Percentiles rank a stretch among this genome's conserved stretches.
Conservation (phyloP, 768 basidiomycete species). For the Mycena belliarum region DNA sequence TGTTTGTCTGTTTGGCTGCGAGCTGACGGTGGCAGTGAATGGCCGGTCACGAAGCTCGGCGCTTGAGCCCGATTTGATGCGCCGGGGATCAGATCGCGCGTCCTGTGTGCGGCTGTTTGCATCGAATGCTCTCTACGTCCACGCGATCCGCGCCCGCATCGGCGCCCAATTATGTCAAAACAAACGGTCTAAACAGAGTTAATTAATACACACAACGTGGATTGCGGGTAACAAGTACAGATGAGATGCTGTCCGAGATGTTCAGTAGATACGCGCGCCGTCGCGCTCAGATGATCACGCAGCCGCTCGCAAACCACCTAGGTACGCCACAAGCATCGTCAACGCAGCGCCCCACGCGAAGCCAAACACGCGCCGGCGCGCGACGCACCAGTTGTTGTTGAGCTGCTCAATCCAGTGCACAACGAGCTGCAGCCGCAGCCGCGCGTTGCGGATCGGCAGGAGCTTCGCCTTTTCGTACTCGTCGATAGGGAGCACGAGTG, state of each 20-base stretch:
- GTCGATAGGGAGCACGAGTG: conserved; percentile 86
- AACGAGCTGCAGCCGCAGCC: conserved; percentile 79
- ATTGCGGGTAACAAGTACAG: not conserved
- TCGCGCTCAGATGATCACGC: not conserved
- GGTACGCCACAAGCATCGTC: not conserved
- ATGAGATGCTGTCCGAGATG: not conserved
- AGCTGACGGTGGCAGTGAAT: conserved; percentile 2
- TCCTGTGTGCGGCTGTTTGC: too few relatives aligned
- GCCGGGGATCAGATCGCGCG: not conserved
- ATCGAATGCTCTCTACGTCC: not conserved
- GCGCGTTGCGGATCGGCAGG: conserved; percentile 75
- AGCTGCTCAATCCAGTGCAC: conserved; percentile 91
- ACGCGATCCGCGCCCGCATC: conserved; percentile 13
- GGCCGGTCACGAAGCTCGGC: conserved; percentile 12
- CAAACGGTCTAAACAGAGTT: too few relatives aligned
- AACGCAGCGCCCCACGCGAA: conserved; percentile 38
- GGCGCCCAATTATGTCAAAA: not conserved
- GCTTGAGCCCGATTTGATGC: not conserved
- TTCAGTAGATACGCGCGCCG: too few relatives aligned
- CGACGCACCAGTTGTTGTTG: conserved; percentile 57
- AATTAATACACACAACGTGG: too few relatives aligned
- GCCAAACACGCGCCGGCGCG: conserved; percentile 43
- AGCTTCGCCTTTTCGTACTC: conserved; percentile 88
- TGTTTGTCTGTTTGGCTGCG: not conserved
- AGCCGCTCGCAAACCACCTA: not conserved